Percentiles rank a stretch among this genome's conserved stretches.
Evolutionary conservation across 2,329 filamentous ascomycete species (phyloP).

Genomic region (Uncinocarpus reesii): DNA sequence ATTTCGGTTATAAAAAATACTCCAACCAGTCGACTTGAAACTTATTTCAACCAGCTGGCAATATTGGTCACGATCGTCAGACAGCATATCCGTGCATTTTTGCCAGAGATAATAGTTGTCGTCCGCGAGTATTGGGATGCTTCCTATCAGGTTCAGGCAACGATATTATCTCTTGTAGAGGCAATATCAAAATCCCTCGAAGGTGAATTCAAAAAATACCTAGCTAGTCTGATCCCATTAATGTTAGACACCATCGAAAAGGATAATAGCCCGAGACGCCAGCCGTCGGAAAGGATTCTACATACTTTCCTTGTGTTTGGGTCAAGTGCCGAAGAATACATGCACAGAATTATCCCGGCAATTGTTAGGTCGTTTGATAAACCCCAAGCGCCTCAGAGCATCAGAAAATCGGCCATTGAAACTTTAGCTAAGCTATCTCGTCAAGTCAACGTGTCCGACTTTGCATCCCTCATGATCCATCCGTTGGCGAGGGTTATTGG

Average conservation of each 20-base stretch:
- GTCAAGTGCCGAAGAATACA: slow-evolving; percentile 92
- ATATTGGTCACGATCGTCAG: slow-evolving; percentile 89
- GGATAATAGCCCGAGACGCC: slow-evolving; percentile 63
- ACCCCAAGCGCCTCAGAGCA: slow-evolving; percentile 63
- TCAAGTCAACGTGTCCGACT: slow-evolving; percentile 95
- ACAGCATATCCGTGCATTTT: slow-evolving; percentile 86
- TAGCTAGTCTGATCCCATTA: slow-evolving; percentile 76
- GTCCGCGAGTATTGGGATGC: slow-evolving; percentile 85
- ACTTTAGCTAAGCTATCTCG: slow-evolving; percentile 88
- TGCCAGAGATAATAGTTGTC: slow-evolving; percentile 75
- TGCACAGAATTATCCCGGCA: slow-evolving; percentile 95
- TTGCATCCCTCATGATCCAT: slow-evolving; percentile 91
- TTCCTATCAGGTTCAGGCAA: slow-evolving; percentile 70
- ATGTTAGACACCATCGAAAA: slow-evolving; percentile 93
- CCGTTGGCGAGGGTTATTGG: slow-evolving; percentile 75
- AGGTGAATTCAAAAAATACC: slow-evolving; percentile 94
- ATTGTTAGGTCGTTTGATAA: slow-evolving; percentile 93
- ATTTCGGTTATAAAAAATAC: slow-evolving; percentile 78
- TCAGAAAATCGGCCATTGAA: slow-evolving; percentile 84
- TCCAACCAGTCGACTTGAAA: slow-evolving; percentile 67
- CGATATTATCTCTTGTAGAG: slow-evolving; percentile 84
- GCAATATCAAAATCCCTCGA: slow-evolving; percentile 88
- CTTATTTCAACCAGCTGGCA: slow-evolving; percentile 94
- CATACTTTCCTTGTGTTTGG: slow-evolving; percentile 96
- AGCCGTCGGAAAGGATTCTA: slow-evolving; percentile 77